These are phyloP conservation scores for Berkeleyomyces basicola DNA, from an alignment of 2,329 filamentous ascomycete species.

Conservation along the genomic window DNA sequence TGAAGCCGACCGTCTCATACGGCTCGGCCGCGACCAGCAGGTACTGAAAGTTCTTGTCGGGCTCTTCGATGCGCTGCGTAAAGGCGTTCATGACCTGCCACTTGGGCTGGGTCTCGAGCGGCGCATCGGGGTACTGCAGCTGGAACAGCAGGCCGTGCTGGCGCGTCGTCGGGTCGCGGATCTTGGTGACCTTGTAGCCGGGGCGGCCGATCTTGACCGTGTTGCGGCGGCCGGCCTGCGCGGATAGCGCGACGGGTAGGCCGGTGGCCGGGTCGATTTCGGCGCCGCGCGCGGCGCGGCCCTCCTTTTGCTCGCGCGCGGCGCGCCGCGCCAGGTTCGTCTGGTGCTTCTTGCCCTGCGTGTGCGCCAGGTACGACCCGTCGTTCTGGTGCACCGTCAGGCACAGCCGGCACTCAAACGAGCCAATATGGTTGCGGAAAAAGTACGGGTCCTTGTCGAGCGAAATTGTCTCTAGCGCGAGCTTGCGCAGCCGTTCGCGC, in stretches of 20 bases:
- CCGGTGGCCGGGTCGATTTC: conserved; percentile 52
- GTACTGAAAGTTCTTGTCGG: conserved; percentile 89
- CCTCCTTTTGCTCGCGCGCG: conserved; percentile 87
- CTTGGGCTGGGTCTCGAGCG: conserved; percentile 55
- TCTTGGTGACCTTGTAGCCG: conserved; percentile 96
- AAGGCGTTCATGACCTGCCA: conserved; percentile 97
- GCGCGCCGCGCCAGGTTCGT: conserved; percentile 92
- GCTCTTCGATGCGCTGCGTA: conserved; percentile 87
- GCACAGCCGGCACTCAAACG: conserved; percentile 93
- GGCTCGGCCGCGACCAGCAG: conserved; percentile 88
- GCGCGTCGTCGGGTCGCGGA: conserved; percentile 70
- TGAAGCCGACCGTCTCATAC: conserved; percentile 95
- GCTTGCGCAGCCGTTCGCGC: conserved; percentile 89
- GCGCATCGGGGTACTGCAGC: conserved; percentile 86
- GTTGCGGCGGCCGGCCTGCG: conserved; percentile 57
- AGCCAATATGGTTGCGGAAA: conserved; percentile 98
- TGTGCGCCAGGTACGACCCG: conserved; percentile 95
- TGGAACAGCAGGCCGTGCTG: conserved; percentile 92
- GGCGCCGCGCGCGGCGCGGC: conserved; percentile 42
- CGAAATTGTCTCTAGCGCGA: conserved; percentile 96
- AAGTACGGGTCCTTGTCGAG: conserved; percentile 99
- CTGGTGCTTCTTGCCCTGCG: conserved; percentile 96
- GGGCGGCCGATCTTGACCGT: conserved; percentile 89
- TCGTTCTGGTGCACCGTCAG: conserved; percentile 98
- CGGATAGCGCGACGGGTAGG: conserved; percentile 60